Evolutionary conservation across 495 filamentous ascomycete genomes (phyloP).

Genomic region (Daldinia bambusicola): DNA sequence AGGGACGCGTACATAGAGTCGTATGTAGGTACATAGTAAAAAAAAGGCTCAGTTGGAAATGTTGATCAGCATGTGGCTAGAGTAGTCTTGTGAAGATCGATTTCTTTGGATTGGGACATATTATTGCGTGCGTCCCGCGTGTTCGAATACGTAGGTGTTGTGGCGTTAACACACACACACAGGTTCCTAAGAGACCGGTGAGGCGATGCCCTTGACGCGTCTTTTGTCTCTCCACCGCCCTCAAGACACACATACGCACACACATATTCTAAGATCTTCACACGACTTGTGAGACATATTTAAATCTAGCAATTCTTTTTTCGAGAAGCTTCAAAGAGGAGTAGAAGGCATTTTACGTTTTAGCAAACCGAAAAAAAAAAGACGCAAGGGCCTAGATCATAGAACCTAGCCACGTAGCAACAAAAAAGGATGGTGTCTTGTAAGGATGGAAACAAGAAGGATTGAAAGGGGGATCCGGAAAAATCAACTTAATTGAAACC

Average conservation of each 20-base stretch:
- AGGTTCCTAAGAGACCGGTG: conserved; percentile 16
- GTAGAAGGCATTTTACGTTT: not conserved
- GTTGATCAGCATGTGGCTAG: conserved; percentile 35
- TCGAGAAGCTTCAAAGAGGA: not conserved
- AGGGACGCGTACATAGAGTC: conserved; percentile 17
- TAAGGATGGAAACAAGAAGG: conserved; percentile 26
- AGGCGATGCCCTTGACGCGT: conserved; percentile 38
- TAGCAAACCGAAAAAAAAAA: not conserved
- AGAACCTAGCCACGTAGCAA: not conserved
- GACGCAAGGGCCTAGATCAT: conserved; percentile 5
- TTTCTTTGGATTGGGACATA: conserved; percentile 17
- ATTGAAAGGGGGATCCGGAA: conserved; percentile 28
- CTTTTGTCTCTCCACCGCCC: conserved; percentile 1
- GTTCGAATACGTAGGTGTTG: conserved; percentile 29
- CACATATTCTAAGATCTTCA: too few relatives aligned
- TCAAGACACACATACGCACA: not conserved
- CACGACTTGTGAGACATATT: not conserved
- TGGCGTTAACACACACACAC: conserved; percentile 27
- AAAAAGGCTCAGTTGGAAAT: conserved; percentile 28
- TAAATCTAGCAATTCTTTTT: not conserved
- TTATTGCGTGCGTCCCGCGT: conserved; percentile 27
- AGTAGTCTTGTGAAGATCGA: conserved; percentile 10
- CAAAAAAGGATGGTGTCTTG: not conserved
- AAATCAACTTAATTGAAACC: conserved; percentile 7
- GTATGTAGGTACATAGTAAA: too few relatives aligned